phyloP scores from a whole-genome alignment of 768 basidiomycete genomes.

The Gyrodon lividus region DNA sequence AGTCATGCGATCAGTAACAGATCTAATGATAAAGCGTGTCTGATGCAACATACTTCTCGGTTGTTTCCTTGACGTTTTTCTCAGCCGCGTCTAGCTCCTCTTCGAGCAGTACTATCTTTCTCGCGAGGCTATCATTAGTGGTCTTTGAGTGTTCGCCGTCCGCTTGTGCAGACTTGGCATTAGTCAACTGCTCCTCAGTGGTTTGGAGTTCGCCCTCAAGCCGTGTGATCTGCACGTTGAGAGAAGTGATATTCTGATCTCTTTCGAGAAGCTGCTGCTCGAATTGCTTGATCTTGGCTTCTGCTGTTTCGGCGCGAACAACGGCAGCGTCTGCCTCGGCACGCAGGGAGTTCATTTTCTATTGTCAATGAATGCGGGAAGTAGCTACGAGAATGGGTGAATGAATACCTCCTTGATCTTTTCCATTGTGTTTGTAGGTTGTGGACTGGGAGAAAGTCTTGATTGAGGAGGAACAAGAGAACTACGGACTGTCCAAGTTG shows the following conservation, averaged over 20 bases:
- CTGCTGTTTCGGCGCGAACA: slow-evolving; percentile 83
- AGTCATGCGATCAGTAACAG: slow-evolving; percentile 17
- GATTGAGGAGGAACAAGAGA: slow-evolving; percentile 7
- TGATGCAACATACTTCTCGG: slow-evolving; percentile 77
- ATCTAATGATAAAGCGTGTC: slow-evolving; percentile 10
- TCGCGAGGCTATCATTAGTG: slow-evolving; percentile 65
- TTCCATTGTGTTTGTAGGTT: slow-evolving; percentile 37
- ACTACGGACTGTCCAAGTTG: slow-evolving; percentile 9
- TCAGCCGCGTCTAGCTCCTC: slow-evolving; percentile 95
- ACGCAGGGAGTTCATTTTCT: slow-evolving; percentile 81
- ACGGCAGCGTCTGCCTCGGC: slow-evolving; percentile 81
- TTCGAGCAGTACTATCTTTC: slow-evolving; percentile 91
- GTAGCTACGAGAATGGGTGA: not conserved
- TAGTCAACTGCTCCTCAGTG: slow-evolving; percentile 60
- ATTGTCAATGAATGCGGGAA: slow-evolving; percentile 1
- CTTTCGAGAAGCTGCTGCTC: slow-evolving; percentile 74
- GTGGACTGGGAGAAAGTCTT: slow-evolving; percentile 1
- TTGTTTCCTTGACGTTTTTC: slow-evolving; percentile 94
- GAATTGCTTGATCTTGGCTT: slow-evolving; percentile 74
- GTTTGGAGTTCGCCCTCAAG: slow-evolving; percentile 71
- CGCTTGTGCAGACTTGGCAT: slow-evolving; percentile 60
- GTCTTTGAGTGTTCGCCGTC: slow-evolving; percentile 72
- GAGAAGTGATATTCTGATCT: slow-evolving; percentile 85
- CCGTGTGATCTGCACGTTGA: slow-evolving; percentile 64
- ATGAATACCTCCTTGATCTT: slow-evolving; percentile 45